Base-by-base conservation (phyloP, 2,329 filamentous ascomycete species). In the Aspergillus sp. region DNA sequence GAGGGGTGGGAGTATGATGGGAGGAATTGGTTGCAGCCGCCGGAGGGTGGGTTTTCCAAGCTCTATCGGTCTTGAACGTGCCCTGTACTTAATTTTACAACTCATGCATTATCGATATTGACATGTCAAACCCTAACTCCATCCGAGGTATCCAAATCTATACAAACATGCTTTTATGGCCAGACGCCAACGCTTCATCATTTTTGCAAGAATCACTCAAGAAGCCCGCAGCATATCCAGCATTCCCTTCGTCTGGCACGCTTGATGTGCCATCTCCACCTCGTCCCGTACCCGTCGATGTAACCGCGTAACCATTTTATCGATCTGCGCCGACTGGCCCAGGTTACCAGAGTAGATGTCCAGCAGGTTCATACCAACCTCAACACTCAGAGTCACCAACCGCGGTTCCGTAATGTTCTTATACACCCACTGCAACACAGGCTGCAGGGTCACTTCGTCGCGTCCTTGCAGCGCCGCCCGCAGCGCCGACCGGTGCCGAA, bases 1-100 rank as follows among this genome's bases (percentile, higher is more conserved):
- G 74, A 83, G 39, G 74, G 68, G 10, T 71, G 68, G 67, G 58
- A 73, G 47, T 98, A 97, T 67, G 93, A 97, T 69, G 79, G 79
- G 70, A 78, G 78, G 69, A 98, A 98, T 70, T 97, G 93, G 93
- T 70, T 98, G 66, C 91, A 96, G 73, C 89, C 90, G 49, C 85
- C 89, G 0, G 74, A 76, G 37, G 80, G 79, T 47, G 90, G 80
- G 38, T 96, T 98, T 63, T 90, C 86, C 5, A 85, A 71, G 64
- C 62, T 90, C 53, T 82, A 56, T 50, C 32, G 39, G n/a, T 47
- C 20, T 27, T 22, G 23, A 43, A 17, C 17, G 17, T 19, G 17
- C 19, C 12, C 13, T 12, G 6, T 38, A 13, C 13, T 13, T 27
- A 35, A 5, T 37, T 38, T 23, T 27, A 38, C 20, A 17, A 20